Evolutionary conservation across 2,329 filamentous ascomycete genomes (phyloP), one percentile per base, ranked within the genome.

Genomic region (Fusarium palustre): DNA sequence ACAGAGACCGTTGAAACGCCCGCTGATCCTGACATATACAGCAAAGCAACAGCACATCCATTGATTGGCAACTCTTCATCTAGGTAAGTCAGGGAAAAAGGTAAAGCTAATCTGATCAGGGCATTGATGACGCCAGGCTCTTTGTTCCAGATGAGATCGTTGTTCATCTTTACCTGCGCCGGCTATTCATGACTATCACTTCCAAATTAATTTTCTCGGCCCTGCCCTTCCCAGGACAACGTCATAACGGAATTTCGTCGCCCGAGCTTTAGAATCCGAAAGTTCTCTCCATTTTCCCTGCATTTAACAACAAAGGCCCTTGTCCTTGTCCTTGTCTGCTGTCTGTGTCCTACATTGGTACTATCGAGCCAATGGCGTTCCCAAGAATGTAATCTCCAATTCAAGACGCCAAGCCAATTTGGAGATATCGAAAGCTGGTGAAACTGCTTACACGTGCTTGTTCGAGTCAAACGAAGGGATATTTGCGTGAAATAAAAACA

Each of bases 281-380:
- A 30, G 52, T 50, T 52, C 47, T 43, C 48, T 38, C 43, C 24
- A 34, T 45, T 20, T 53, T 52, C 39, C 45, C 60, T 54, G 46
- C 36, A 57, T 15, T 42, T 38, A 18, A 48, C 30, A n/a, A 25
- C 42, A 42, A 46, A 30, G 22, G 22, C 25, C 65, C 65, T 30
- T 65, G 60, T 60, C 66, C 65, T 30, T 65, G 60, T 60, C 66
- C 66, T 49, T 65, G 61, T 59, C 24, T 20, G 24, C 22, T 50
- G 42, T 49, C 36, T 38, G 47, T 45, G 53, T 54, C 33, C n/a
- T 43, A 33, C 38, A 45, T 28, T 59, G 33, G 11, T 39, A 52
- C 42, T 68, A 70, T 70, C 64, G 50, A 36, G 41, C 67, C 67
- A 70, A 70, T 70, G 42, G 30, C 34, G 60, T 16, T 42, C 5